A percentile compares a stretch with the other conserved stretches of the same genome.
These are phyloP conservation scores for Auricularia heimuer DNA, from an alignment of 768 basidiomycete species.

Conservation along the genomic window DNA sequence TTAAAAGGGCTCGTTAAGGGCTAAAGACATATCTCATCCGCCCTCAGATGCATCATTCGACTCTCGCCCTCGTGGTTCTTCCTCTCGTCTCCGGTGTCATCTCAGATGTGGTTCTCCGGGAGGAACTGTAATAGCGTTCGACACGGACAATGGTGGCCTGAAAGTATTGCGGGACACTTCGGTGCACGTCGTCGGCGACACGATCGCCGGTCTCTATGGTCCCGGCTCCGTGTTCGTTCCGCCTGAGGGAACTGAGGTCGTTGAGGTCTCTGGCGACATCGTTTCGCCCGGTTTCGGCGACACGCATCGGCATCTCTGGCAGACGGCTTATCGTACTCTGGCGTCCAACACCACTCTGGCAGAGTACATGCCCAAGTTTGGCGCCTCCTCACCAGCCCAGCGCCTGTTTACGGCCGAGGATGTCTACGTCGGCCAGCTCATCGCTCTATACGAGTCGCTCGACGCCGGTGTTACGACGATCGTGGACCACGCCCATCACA, in stretches of 20 bases:
- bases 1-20: no score
- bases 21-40: no score
- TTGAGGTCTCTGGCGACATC: conserved; percentile 21
- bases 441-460: conserved; percentile 22
- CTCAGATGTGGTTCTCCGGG: neutral
- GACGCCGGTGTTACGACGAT: conserved; percentile 23
- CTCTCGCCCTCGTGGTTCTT: no score
- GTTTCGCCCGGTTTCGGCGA: conserved; percentile 24
- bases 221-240: conserved; percentile 9
- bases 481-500: conserved; percentile 22
- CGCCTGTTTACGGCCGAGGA: conserved; percentile 18
- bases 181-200: conserved; percentile 18
- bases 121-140: neutral
- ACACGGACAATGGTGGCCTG: neutral
- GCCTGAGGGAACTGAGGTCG: conserved; percentile 13
- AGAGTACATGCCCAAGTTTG: neutral
- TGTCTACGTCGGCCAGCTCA: conserved; percentile 20
- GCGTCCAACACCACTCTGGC: neutral
- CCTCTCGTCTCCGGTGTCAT: no score
- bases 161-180: conserved; percentile 8
- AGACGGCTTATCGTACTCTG: neutral
- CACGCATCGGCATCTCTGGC: conserved; percentile 15
- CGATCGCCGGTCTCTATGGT: conserved; percentile 17
- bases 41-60: no score
- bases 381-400: neutral